Base-by-base conservation (phyloP, 805 yeast genomes). In the Sporopachydermia lactativora region DNA sequence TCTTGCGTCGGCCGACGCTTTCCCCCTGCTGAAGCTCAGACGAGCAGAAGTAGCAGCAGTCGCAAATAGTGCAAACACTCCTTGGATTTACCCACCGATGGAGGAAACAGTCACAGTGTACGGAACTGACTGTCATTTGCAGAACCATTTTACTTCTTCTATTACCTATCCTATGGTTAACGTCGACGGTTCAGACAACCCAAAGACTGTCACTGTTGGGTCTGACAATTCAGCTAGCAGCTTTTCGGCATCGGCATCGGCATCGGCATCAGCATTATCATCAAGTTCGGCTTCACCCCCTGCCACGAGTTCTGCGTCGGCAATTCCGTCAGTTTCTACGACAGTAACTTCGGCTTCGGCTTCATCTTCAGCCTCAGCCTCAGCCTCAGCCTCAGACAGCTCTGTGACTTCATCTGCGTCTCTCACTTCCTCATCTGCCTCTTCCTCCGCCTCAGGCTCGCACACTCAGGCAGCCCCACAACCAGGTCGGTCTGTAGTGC, bases 41-140 rank as follows among this genome's bases (percentile, higher is more conserved):
- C n/a, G n/a, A n/a, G n/a, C n/a, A n/a, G n/a, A n/a, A n/a, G n/a
- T n/a, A n/a, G n/a, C n/a, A 24, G 31, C 8, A 24, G 31, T 8
- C 13, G 31, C 8, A 24, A 24, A 24, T n/a, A 8, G 13, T 8
- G 13, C 31, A 24, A n/a, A 24, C 31, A 24, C 31, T 8, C 31
- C 31, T 24, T 24, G 31, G 31, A 24, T 24, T 24, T 24, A n/a
- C 13, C 31, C 31, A 8, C 31, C 31, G 13, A 24, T 24, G 31
- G n/a, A 8, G n/a, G 31, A 24, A 24, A 24, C 31, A 8, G 31
- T 24, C 8, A 24, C 31, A 24, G 31, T 24, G n/a, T 24, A 24
- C 31, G 31, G 31, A 24, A 24, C 31, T 24, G 31, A 24, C 31
- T 24, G 31, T 24, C 31, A 24, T 24, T 24, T 24, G 31, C 31